Evolutionary conservation across 495 filamentous ascomycete species (phyloP).

Genomic region (Hypomontagnella monticulosa): DNA sequence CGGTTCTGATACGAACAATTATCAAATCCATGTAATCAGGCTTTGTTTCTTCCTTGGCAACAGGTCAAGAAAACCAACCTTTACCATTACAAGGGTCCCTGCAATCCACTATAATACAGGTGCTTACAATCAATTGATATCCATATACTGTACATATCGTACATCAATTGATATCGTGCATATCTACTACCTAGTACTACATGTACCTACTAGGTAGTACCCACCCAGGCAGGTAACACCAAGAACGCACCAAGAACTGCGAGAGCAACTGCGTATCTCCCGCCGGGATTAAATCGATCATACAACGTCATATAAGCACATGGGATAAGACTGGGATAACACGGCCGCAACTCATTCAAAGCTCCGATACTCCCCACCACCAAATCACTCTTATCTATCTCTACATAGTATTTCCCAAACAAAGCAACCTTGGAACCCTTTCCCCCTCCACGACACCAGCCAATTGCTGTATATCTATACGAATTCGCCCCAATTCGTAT

Average conservation of each 20-base stretch:
- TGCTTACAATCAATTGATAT: conserved; percentile 7
- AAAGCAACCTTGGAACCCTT: neutral
- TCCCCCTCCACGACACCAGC: neutral
- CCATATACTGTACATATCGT: too few species aligned
- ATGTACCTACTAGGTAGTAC: conserved; percentile 6
- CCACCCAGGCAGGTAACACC: neutral
- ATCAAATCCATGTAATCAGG: neutral
- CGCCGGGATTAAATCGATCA: conserved; percentile 4
- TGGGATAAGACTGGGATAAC: conserved; percentile 24
- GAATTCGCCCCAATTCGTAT: conserved; percentile 15
- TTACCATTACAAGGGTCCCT: neutral
- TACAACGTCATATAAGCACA: conserved; percentile 37
- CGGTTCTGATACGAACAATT: too few species aligned
- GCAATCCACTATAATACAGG: neutral
- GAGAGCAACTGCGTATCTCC: conserved; percentile 7
- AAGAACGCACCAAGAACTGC: too few species aligned
- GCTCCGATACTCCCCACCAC: conserved; percentile 12
- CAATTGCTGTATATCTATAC: conserved; percentile 16
- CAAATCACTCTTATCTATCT: conserved; percentile 11
- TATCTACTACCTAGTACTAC: neutral
- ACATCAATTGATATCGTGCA: neutral
- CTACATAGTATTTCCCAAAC: neutral
- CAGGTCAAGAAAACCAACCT: neutral
- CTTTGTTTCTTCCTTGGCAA: neutral
- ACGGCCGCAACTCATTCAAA: conserved; percentile 21